Evolutionary conservation across 768 basidiomycete genomes (phyloP).

Genomic region (Lactarius evosmus): DNA sequence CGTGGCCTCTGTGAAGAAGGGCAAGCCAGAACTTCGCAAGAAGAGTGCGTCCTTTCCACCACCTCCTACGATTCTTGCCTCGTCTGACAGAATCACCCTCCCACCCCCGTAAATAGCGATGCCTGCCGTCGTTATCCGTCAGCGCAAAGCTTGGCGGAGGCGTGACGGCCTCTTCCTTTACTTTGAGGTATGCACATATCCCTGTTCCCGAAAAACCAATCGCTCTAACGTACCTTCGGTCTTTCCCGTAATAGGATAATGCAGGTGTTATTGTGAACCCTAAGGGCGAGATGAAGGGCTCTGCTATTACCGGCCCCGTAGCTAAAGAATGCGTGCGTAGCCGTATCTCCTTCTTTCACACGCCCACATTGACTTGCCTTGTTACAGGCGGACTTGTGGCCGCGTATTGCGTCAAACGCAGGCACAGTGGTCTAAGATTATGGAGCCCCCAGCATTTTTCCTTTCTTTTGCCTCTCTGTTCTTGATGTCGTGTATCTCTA

Average conservation of each 20-base stretch:
- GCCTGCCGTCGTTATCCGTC: slow-evolving; percentile 95
- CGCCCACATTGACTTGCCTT: slow-evolving; percentile 8
- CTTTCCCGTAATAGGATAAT: slow-evolving; percentile 58
- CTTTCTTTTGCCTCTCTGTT: slow-evolving; percentile 25
- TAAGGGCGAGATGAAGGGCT: slow-evolving; percentile 99
- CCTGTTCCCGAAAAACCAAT: neutral
- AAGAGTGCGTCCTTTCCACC: slow-evolving; percentile 71
- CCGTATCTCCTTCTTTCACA: neutral
- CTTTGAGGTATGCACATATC: slow-evolving; percentile 65
- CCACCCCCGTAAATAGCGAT: slow-evolving; percentile 56
- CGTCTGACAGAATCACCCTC: neutral
- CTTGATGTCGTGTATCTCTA: slow-evolving; percentile 26
- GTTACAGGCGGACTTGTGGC: slow-evolving; percentile 90
- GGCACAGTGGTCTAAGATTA: slow-evolving; percentile 87
- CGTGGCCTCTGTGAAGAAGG: slow-evolving; percentile 98
- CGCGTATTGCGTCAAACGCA: slow-evolving; percentile 98
- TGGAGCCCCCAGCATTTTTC: slow-evolving; percentile 23
- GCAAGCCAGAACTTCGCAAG: slow-evolving; percentile 99
- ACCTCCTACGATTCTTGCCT: neutral
- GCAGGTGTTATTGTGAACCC: slow-evolving; percentile 97
- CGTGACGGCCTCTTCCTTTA: slow-evolving; percentile 98
- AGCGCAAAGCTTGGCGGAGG: slow-evolving; percentile 98
- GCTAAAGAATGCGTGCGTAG: slow-evolving; percentile 97
- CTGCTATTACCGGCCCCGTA: slow-evolving; percentile 92
- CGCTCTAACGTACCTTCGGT: neutral